Evolutionary conservation across 768 basidiomycete species (phyloP), one percentile per base, ranked within the genome.

Genomic region (Coprinopsis cinerea): DNA sequence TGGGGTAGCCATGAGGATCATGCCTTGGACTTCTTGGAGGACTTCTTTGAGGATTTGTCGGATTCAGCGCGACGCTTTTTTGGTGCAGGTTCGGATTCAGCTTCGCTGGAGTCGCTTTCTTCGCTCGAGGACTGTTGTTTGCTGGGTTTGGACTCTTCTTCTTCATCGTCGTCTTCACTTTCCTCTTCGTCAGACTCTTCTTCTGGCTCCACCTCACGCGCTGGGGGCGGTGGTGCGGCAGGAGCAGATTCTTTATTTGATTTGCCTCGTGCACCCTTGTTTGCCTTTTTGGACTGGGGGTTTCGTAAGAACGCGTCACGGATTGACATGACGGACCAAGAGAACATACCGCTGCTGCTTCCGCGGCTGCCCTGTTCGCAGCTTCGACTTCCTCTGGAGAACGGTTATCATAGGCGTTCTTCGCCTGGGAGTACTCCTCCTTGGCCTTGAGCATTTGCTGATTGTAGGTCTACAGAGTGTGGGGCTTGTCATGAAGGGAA

Each of bases 391-490:
- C 72, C 47, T 74, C 74, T 11, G 70, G 71, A 5, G 76, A 69
- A 48, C 71, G 69, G 26, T 74, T 77, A 46, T 85, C 83, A 60
- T 88, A 88, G 6, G 76, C 78, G 35, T 72, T 74, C 62, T 88
- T 82, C 40, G 83, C 76, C 27, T 70, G 69, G 7, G 80, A 74
- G 59, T 86, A 92, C 30, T 72, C 68, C 52, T 74, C 72, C 61
- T 88, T 88, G n/a, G 80, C 81, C 30, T 61, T 71, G 11, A 68
- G 69, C 58, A 82, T 81, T 32, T 73, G 64, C 54, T 75, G 62
- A 59, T 58, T 70, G 57, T 85, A 88, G 34, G 70, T 67, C 85
- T 87, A 54, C 22, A 11, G 23, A 24, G 23, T 7, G 44, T 22
- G 22, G 40, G 15, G 26, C 17, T 42, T 32, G 44, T 39, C 24